Base-by-base conservation (phyloP, 2,329 filamentous ascomycete species). In the Emergomyces pasteurianus region DNA sequence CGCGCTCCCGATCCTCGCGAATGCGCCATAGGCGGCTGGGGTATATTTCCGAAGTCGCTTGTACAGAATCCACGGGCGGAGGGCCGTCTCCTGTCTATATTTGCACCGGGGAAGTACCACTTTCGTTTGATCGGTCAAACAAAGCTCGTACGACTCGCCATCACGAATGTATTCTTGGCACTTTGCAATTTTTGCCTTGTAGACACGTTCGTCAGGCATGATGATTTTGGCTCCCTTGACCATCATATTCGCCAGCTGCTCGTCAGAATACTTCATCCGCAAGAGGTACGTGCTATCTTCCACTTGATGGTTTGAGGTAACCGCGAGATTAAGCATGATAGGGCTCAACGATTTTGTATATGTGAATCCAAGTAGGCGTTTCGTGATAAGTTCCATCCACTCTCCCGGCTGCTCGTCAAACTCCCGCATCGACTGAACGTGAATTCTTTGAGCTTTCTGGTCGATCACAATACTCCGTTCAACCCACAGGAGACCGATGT, bases 101-200 rank as follows among this genome's bases (percentile, higher is more conserved):
- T 63, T 42, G 28, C 69, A 65, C 6, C 66, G 60, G 38, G 69
- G 66, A 64, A 77, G 76, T 18, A 70, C 80, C 65, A 94, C 82
- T 42, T 78, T 80, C 12, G 88, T 90, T 71, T 90, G 85, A 58
- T 85, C 86, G 0, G 89, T 94, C 12, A 95, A 80, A 66, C 90
- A 95, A 6, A 95, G 81, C 70, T 95, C 90, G 71, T 95, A 95
- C 0, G 89, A 91, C 63, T 92, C 85, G n/a, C 90, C 90, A 0
- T 86, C 84, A 3, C 85, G 81, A 64, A 95, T 88, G 64, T 83
- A 80, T 3, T 83, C 80, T 67, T 92, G 87, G 69, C 89, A 94
- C 46, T 76, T 71, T 23, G 77, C 74, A 18, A 94, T 86, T 66
- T 87, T 83, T 2, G 76, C 72, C 66, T 86, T 84, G 69, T 94